phyloP scores from a whole-genome alignment of 1,284 basidiomycete species.

The Apiotrichum siamense region DNA sequence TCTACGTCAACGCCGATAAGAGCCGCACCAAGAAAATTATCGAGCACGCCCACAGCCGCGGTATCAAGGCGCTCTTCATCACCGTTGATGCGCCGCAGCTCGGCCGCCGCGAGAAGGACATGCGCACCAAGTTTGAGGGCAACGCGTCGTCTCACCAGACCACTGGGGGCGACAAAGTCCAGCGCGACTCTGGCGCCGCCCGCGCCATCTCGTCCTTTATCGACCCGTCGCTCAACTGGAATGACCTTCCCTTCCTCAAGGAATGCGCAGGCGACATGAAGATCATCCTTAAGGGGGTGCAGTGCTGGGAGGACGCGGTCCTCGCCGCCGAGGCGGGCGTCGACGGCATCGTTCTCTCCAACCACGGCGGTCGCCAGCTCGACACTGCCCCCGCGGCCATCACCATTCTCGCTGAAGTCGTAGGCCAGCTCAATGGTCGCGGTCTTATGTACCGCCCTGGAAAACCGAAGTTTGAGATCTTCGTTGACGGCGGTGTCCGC shows the following conservation, averaged over 20 bases:
- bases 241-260: constrained; percentile 80
- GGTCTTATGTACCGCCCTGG: constrained; percentile 50
- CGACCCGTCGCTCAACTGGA: constrained; percentile 81
- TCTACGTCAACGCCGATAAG: constrained; percentile 83
- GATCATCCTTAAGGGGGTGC: constrained; percentile 85
- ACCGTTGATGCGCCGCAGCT: constrained; percentile 91
- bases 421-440: constrained; percentile 61
- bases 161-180: constrained; percentile 56
- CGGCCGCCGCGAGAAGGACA: constrained; percentile 87
- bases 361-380: constrained; percentile 65
- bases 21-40: constrained; percentile 74
- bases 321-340: constrained; percentile 76
- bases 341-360: constrained; percentile 68
- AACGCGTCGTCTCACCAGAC: constrained; percentile 63
- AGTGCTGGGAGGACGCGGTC: constrained; percentile 89
- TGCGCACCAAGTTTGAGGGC: constrained; percentile 92
- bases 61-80: constrained; percentile 77
- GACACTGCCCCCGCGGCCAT: constrained; percentile 87
- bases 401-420: constrained; percentile 83
- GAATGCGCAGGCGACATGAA: constrained; percentile 82
- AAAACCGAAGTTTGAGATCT: constrained; percentile 67
- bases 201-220: constrained; percentile 95
- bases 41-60: constrained; percentile 72
- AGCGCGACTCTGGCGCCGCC: constrained; percentile 84
- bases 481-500: constrained; percentile 87